A percentile compares a stretch with the other conserved stretches of the same genome.
phyloP scores from a whole-genome alignment of 768 basidiomycete genomes.

The Lepiota venenata region DNA sequence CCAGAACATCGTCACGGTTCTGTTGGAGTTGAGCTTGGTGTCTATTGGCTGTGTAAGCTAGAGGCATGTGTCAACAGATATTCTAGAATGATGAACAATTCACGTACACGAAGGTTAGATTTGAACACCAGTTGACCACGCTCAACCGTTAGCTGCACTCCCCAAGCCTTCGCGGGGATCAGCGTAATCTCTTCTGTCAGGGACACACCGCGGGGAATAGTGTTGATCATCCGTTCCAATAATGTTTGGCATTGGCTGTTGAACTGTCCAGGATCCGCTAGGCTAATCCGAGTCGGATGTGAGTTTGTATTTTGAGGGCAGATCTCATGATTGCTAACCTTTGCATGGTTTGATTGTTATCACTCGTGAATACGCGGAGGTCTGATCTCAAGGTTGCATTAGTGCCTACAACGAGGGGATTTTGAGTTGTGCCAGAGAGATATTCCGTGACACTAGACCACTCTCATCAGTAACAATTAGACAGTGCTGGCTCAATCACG shows the following conservation, averaged over 20 bases:
- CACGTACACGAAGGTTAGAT: constrained; percentile 34
- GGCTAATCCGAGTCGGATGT: constrained; percentile 16
- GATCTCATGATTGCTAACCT: constrained; percentile 16
- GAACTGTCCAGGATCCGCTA: constrained; percentile 32
- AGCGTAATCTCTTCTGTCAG: constrained; percentile 44
- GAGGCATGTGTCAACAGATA: neutral
- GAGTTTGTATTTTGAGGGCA: neutral
- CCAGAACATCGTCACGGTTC: constrained; percentile 39
- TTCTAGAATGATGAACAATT: neutral
- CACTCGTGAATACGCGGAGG: constrained; percentile 30
- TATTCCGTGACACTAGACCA: constrained; percentile 30
- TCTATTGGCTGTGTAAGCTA: constrained; percentile 34
- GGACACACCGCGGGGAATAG: constrained; percentile 40
- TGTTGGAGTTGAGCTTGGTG: constrained; percentile 31
- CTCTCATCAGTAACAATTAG: neutral
- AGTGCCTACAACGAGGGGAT: constrained; percentile 29
- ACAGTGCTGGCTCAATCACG: neutral
- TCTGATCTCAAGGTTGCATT: constrained; percentile 35
- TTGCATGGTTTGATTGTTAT: constrained; percentile 31
- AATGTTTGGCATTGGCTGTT: constrained; percentile 34
- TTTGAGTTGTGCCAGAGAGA: constrained; percentile 30
- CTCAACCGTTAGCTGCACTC: constrained; percentile 34
- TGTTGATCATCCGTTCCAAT: constrained; percentile 44
- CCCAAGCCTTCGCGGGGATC: constrained; percentile 37
- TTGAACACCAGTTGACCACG: constrained; percentile 36